Percentiles rank a stretch among this genome's conserved stretches.
These are phyloP conservation scores for Carex arenaria DNA, from an alignment of 202 grass and related monocot species.

Conservation along the genomic window DNA sequence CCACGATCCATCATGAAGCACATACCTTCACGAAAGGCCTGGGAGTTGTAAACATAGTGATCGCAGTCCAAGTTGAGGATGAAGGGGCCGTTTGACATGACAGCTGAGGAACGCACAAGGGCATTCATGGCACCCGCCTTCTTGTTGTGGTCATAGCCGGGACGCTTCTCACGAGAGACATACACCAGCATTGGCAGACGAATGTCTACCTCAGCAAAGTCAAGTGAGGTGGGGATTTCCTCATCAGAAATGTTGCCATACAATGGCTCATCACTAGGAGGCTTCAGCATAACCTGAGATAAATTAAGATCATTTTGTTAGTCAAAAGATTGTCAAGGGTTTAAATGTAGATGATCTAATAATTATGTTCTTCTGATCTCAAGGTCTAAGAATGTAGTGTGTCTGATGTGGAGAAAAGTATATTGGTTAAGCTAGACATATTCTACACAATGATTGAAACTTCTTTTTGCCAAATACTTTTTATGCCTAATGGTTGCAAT, in stretches of 20 bases:
- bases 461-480: neutral
- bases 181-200: constrained; percentile 93
- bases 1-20: constrained; percentile 99
- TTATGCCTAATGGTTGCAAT: neutral
- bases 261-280: constrained; percentile 76
- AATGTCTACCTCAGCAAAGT: constrained; percentile 79
- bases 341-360: neutral
- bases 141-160: constrained; percentile 98
- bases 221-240: constrained; percentile 33
- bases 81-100: constrained; percentile 98
- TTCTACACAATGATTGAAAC: too few relatives aligned
- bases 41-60: constrained; percentile 90
- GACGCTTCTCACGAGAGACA: constrained; percentile 87
- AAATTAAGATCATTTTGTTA: neutral
- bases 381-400: neutral
- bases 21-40: constrained; percentile 92
- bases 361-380: neutral
- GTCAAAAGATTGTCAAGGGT: neutral
- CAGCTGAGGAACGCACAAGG: constrained; percentile 77
- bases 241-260: constrained; percentile 52
- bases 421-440: neutral
- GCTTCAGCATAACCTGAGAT: constrained; percentile 87
- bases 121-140: constrained; percentile 98
- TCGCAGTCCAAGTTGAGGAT: constrained; percentile 98
- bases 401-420: neutral